A percentile compares a stretch with the other conserved stretches of the same genome.
These are phyloP conservation scores for Odontarrhena argentea DNA, from an alignment of 345 rosid genomes.

Conservation along the genomic window DNA sequence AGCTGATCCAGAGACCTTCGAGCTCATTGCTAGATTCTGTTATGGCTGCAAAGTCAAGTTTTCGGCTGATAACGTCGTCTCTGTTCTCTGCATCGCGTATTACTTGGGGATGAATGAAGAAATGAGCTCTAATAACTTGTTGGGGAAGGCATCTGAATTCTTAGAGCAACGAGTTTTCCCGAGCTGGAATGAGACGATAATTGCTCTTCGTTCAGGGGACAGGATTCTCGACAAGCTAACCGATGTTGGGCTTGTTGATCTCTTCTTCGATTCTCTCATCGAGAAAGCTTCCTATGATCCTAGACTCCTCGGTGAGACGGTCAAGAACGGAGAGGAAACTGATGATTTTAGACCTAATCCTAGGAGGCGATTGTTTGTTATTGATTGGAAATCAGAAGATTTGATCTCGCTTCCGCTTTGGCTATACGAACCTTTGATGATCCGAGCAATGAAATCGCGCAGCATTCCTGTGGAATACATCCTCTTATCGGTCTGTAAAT, in stretches of 20 bases:
- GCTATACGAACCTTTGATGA: constrained; percentile 55
- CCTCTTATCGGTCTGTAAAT: constrained; percentile 48
- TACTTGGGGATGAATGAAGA: constrained; percentile 70
- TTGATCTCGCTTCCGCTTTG: constrained; percentile 53
- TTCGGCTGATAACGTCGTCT: constrained; percentile 58
- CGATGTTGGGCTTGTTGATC: constrained; percentile 54
- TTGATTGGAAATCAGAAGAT: constrained; percentile 64
- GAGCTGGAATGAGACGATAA: constrained; percentile 78
- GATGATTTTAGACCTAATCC: constrained; percentile 58
- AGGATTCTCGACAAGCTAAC: constrained; percentile 46
- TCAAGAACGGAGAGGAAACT: constrained; percentile 41
- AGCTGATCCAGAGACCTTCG: constrained; percentile 56
- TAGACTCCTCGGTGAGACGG: constrained; percentile 60
- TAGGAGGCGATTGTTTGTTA: constrained; percentile 62
- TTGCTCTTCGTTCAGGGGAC: constrained; percentile 49
- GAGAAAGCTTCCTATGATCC: constrained; percentile 61
- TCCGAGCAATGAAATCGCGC: constrained; percentile 44
- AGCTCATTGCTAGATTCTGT: constrained; percentile 72
- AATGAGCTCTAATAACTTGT: constrained; percentile 61
- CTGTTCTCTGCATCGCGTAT: constrained; percentile 59
- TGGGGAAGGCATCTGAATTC: constrained; percentile 51
- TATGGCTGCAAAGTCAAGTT: constrained; percentile 53
- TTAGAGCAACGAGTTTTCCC: constrained; percentile 58
- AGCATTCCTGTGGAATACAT: constrained; percentile 48
- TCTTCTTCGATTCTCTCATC: constrained; percentile 63